Conservation (phyloP, 805 yeast species). For the Candida germanica region DNA sequence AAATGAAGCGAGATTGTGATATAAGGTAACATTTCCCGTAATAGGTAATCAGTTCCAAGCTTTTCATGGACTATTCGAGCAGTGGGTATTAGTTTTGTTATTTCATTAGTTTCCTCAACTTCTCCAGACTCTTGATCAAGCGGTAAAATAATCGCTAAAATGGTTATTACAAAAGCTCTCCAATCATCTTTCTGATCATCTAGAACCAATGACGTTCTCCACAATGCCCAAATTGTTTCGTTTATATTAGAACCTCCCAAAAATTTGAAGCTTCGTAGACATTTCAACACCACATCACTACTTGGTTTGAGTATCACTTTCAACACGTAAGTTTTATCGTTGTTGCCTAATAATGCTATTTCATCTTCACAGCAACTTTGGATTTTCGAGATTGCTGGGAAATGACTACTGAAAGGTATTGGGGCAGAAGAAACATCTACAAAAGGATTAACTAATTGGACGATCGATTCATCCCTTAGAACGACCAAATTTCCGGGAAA, state of each 20-base stretch:
- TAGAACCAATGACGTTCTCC: slow-evolving; percentile 55
- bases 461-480: slow-evolving; percentile 30
- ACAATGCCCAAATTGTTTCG: slow-evolving; percentile 57
- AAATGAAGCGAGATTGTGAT: slow-evolving; percentile 69
- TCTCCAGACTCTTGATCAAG: slow-evolving; percentile 23
- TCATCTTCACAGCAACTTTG: slow-evolving; percentile 27
- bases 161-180: slow-evolving; percentile 53
- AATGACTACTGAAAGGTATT: slow-evolving; percentile 4
- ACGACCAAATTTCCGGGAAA: slow-evolving; percentile 47
- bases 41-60: slow-evolving; percentile 34
- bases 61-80: slow-evolving; percentile 27
- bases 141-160: slow-evolving; percentile 51
- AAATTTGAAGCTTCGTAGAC: slow-evolving; percentile 50
- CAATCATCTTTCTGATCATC: slow-evolving; percentile 50
- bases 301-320: slow-evolving; percentile 44
- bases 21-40: slow-evolving; percentile 58
- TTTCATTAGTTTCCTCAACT: slow-evolving; percentile 18
- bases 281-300: slow-evolving; percentile 38
- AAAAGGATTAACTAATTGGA: slow-evolving; percentile 55
- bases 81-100: slow-evolving; percentile 28
- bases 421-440: slow-evolving; percentile 28
- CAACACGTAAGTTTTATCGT: slow-evolving; percentile 22
- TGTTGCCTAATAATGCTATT: slow-evolving; percentile 22
- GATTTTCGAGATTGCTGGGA: slow-evolving; percentile 18
- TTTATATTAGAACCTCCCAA: slow-evolving; percentile 56